Evolutionary conservation across 106 monocot species (phyloP).

Genomic region (Allium sativum): DNA sequence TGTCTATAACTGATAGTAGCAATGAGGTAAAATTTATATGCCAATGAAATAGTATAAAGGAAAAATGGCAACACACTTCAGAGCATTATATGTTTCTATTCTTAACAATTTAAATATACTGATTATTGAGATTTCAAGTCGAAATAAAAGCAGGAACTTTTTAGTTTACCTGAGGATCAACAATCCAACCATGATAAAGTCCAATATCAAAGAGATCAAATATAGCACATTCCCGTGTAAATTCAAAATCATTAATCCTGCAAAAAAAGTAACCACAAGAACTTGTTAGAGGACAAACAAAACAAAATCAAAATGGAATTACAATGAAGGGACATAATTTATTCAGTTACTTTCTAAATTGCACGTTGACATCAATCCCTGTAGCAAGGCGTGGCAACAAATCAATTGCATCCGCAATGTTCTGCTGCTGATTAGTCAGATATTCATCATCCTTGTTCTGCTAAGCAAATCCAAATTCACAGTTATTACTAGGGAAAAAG

Average conservation of each 20-base stretch:
- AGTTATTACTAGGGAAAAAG: not conserved
- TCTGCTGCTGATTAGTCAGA: conserved; percentile 72
- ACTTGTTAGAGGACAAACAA: not conserved
- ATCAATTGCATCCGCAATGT: conserved; percentile 88
- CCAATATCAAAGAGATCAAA: conserved; percentile 97
- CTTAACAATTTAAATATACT: too few relatives aligned
- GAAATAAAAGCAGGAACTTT: not conserved
- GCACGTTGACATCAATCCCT: conserved; percentile 90
- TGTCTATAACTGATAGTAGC: too few relatives aligned
- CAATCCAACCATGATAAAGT: conserved; percentile 94
- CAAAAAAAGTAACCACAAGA: conserved; percentile 3
- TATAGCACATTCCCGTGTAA: conserved; percentile 87
- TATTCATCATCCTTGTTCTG: conserved; percentile 74
- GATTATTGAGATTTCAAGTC: not conserved
- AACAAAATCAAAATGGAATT: not conserved
- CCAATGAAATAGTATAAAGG: too few relatives aligned
- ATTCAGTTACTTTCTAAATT: conserved; percentile 74
- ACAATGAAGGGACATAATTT: not conserved
- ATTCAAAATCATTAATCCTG: conserved; percentile 93
- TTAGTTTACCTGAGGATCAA: conserved; percentile 74
- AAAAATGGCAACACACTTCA: too few relatives aligned
- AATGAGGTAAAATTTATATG: too few relatives aligned
- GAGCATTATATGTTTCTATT: too few relatives aligned
- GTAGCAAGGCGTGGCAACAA: conserved; percentile 79
- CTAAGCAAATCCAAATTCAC: not conserved